Evolutionary conservation across 2,329 filamentous ascomycete species (phyloP).

Genomic region (Penicillium sp.): DNA sequence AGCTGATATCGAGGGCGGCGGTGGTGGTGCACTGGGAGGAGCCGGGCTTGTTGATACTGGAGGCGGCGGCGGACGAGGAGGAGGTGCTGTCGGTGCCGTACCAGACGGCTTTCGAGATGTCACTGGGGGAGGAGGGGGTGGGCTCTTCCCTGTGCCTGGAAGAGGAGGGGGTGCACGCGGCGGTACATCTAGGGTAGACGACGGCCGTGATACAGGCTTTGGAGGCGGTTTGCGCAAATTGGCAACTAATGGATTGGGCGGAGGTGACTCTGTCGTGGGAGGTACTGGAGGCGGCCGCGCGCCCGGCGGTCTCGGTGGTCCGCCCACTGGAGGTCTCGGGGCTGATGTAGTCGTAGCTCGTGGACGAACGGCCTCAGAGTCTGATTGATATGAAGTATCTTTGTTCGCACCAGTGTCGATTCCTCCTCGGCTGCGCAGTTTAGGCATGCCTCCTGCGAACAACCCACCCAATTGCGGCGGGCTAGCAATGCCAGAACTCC

Average conservation of each 20-base stretch:
- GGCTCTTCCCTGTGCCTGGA: slow-evolving; percentile 41
- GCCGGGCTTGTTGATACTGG: slow-evolving; percentile 41
- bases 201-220: slow-evolving; percentile 52
- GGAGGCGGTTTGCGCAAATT: slow-evolving; percentile 58
- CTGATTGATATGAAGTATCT: slow-evolving; percentile 72
- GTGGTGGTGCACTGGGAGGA: slow-evolving; percentile 40
- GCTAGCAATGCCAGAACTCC: slow-evolving; percentile 43
- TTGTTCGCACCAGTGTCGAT: slow-evolving; percentile 73
- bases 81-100: slow-evolving; percentile 42
- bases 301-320: slow-evolving; percentile 54
- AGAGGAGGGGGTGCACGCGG: slow-evolving; percentile 67
- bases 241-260: slow-evolving; percentile 51
- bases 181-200: slow-evolving; percentile 51
- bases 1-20: slow-evolving; percentile 38
- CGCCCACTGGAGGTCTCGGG: slow-evolving; percentile 48
- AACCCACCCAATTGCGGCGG: slow-evolving; percentile 81
- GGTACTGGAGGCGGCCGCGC: slow-evolving; percentile 45
- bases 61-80: slow-evolving; percentile 37
- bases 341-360: slow-evolving; percentile 3
- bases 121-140: slow-evolving; percentile 49
- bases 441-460: slow-evolving; percentile 93
- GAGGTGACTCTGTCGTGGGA: slow-evolving; percentile 43
- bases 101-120: slow-evolving; percentile 53
- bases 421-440: slow-evolving; percentile 84
- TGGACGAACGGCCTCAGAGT: slow-evolving; percentile 62